A percentile compares a stretch with the other conserved stretches of the same genome.
These are phyloP conservation scores for Juncus effusus DNA, from an alignment of 176 grass and related monocot species.

Conservation along the genomic window DNA sequence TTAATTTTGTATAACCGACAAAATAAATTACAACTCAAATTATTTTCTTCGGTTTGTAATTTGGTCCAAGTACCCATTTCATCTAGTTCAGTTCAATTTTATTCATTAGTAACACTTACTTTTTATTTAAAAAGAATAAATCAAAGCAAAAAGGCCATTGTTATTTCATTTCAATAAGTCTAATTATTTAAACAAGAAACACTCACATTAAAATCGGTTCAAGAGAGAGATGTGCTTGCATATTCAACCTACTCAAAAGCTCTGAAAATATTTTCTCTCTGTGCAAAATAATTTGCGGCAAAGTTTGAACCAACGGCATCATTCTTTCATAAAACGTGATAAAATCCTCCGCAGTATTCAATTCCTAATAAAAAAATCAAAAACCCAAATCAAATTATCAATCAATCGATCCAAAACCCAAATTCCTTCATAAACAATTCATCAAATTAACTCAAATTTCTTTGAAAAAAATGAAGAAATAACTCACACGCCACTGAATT, in stretches of 20 bases:
- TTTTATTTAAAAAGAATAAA: no score
- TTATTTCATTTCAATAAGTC: background rate
- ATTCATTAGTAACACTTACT: no score
- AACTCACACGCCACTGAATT: conserved; percentile 66
- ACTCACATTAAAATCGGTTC: conserved; percentile 89
- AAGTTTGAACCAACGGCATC: conserved; percentile 76
- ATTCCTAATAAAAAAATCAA: conserved; percentile 43
- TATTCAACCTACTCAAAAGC: conserved; percentile 62
- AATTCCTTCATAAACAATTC: background rate
- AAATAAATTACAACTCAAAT: background rate
- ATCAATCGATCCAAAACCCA: background rate
- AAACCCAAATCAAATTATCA: conserved; percentile 23
- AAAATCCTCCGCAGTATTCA: conserved; percentile 85
- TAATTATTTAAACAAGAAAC: background rate
- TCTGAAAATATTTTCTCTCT: conserved; percentile 64
- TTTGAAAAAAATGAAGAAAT: background rate
- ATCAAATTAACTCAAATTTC: background rate
- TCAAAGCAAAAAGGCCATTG: no score
- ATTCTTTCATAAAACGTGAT: conserved; percentile 83
- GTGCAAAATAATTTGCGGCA: conserved; percentile 89
- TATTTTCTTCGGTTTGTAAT: background rate
- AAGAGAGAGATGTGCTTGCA: conserved; percentile 67
- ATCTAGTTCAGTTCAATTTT: no score
- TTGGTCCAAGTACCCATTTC: background rate
- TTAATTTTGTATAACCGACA: no score